These are phyloP conservation scores for bread wheat (Triticum aestivum) DNA, from an alignment of 176 grass and related monocot genomes.

Conservation along the genomic window DNA sequence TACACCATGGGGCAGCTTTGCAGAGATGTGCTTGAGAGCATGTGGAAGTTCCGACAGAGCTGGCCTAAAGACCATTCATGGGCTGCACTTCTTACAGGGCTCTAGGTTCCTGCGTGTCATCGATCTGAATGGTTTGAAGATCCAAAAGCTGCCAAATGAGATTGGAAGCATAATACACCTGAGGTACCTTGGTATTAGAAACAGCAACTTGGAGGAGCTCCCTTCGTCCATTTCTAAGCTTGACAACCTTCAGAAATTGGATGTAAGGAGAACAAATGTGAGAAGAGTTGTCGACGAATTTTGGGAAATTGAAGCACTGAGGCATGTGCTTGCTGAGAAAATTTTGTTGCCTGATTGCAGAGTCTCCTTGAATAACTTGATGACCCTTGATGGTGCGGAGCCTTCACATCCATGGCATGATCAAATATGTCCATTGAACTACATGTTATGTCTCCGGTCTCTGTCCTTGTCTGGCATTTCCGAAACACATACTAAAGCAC, in stretches of 20 bases:
- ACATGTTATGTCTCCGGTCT: slow-evolving; percentile 45
- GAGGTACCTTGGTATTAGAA: slow-evolving; percentile 48
- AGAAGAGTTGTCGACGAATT: slow-evolving; percentile 19
- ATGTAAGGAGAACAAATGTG: slow-evolving; percentile 43
- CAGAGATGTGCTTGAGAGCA: slow-evolving; percentile 28
- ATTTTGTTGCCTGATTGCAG: slow-evolving; percentile 20
- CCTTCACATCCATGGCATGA: slow-evolving; percentile 33
- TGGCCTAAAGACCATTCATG: slow-evolving; percentile 11
- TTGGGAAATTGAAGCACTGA: slow-evolving; percentile 40
- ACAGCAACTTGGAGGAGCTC: slow-evolving; percentile 38
- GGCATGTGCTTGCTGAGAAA: slow-evolving; percentile 51
- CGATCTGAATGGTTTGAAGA: slow-evolving; percentile 41
- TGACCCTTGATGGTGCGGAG: slow-evolving; percentile 33
- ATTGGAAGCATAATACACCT: slow-evolving; percentile 50
- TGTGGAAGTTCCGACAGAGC: slow-evolving; percentile 4
- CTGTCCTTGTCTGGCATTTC: slow-evolving; percentile 39
- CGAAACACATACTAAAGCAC: slow-evolving; percentile 4
- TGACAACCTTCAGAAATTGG: slow-evolving; percentile 45
- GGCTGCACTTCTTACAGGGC: slow-evolving; percentile 35
- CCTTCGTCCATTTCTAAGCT: slow-evolving; percentile 40
- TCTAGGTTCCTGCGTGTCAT: slow-evolving; percentile 42
- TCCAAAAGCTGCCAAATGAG: slow-evolving; percentile 34
- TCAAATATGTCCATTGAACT: slow-evolving; percentile 33
- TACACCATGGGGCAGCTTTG: slow-evolving; percentile 26
- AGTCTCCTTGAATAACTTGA: slow-evolving; percentile 45